Evolutionary conservation across 2,329 filamentous ascomycete species (phyloP).

Genomic region (Pseudocercospora fijiensis): DNA sequence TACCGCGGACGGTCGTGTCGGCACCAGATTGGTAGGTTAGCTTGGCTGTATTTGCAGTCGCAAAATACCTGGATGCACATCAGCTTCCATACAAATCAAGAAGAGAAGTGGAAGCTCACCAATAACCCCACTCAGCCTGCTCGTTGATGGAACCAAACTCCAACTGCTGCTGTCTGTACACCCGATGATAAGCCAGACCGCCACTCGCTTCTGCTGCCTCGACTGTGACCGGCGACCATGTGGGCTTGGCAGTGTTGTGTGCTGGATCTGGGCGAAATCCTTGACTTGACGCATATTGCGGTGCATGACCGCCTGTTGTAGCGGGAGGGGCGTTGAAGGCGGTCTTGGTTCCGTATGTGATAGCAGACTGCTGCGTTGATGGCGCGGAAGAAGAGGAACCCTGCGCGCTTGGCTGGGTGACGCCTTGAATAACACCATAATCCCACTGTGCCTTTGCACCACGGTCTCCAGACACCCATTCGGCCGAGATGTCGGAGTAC

Average conservation of each 20-base stretch:
- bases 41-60: conserved; percentile 45
- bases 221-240: conserved; percentile 15
- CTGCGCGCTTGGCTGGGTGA: conserved; percentile 7
- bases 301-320: conserved; percentile 17
- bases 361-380: conserved; percentile 12
- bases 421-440: conserved; percentile 38
- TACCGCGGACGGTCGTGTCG: conserved; percentile 48
- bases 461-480: conserved; percentile 67
- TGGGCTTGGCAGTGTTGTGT: conserved; percentile 5
- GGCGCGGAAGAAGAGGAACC: conserved; percentile 4
- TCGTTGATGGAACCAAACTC: conserved; percentile 49
- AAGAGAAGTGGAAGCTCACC: conserved; percentile 28
- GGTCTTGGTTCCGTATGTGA: conserved; percentile 24
- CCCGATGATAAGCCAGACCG: conserved; percentile 33
- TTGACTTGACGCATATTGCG: conserved; percentile 10
- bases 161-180: conserved; percentile 35
- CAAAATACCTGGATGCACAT: conserved; percentile 44
- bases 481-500: conserved; percentile 70
- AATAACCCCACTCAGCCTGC: conserved; percentile 54
- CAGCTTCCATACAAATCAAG: background rate
- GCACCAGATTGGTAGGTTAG: conserved; percentile 51
- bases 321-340: conserved; percentile 15
- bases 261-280: conserved; percentile 12
- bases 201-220: conserved; percentile 8
- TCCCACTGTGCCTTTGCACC: conserved; percentile 60